Conservation (phyloP, 441 rosid species). For the Populus hybrid region DNA sequence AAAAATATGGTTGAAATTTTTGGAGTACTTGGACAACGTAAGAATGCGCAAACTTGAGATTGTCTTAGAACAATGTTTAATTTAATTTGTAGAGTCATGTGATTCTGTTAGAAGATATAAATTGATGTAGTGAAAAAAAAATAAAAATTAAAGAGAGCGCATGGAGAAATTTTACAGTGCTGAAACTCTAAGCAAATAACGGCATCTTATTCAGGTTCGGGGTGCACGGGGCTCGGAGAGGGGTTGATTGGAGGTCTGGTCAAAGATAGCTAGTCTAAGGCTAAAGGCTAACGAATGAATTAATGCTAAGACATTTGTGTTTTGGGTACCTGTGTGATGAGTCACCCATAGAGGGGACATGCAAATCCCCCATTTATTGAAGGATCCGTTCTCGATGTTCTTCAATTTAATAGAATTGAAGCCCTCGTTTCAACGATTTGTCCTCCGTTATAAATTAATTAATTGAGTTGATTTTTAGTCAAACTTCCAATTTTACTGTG, state of each 20-base stretch:
- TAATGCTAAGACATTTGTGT: neutral
- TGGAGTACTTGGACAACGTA: too few relatives aligned
- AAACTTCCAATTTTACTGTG: too few relatives aligned
- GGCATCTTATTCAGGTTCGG: neutral
- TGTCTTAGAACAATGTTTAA: too few relatives aligned
- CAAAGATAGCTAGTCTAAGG: neutral
- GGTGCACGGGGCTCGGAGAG: neutral
- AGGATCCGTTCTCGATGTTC: constrained; percentile 1
- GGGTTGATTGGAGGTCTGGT: neutral
- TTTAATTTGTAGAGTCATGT: too few relatives aligned
- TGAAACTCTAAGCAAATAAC: too few relatives aligned
- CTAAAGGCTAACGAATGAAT: neutral
- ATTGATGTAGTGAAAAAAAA: too few relatives aligned
- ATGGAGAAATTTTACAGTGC: too few relatives aligned
- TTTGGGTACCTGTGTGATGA: neutral
- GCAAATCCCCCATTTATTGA: neutral
- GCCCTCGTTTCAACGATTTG: neutral
- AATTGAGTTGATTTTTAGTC: neutral
- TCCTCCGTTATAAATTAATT: neutral
- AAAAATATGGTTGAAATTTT: too few relatives aligned
- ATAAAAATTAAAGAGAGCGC: too few relatives aligned
- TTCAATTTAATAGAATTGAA: neutral
- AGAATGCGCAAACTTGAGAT: too few relatives aligned
- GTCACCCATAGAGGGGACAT: constrained; percentile 12
- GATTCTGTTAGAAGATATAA: too few relatives aligned